Evolutionary conservation across 1,284 basidiomycete species (phyloP).

Genomic region (Puccinia novopanici): DNA sequence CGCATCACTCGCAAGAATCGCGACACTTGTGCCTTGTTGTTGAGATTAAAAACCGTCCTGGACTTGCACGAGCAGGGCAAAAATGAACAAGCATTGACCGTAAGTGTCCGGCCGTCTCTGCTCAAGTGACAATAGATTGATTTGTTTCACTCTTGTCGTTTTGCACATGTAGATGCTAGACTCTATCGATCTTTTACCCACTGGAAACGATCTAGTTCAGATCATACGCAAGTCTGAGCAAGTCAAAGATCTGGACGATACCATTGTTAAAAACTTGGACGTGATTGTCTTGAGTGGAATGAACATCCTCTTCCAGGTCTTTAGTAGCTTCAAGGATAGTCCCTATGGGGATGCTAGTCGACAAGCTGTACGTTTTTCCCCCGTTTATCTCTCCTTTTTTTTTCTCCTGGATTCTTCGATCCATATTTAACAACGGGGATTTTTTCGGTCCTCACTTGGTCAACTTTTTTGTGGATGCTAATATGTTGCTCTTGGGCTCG

Average conservation of each 20-base stretch:
- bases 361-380: too few relatives aligned
- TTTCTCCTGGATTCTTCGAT: too few relatives aligned
- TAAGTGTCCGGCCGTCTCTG: slow-evolving; percentile 61
- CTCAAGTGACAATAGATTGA: slow-evolving; percentile 21
- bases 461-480: too few relatives aligned
- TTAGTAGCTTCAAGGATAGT: too few relatives aligned
- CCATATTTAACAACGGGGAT: too few relatives aligned
- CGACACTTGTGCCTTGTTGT: too few relatives aligned
- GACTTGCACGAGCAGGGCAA: slow-evolving; percentile 73
- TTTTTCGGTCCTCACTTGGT: too few relatives aligned
- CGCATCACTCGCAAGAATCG: slow-evolving; percentile 77
- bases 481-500: too few relatives aligned
- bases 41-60: slow-evolving; percentile 78
- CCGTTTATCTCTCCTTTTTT: too few relatives aligned
- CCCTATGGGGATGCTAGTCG: too few relatives aligned
- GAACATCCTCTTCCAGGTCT: too few relatives aligned
- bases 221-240: slow-evolving; percentile 86
- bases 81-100: slow-evolving; percentile 77
- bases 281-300: slow-evolving; percentile 83
- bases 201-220: slow-evolving; percentile 79
- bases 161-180: slow-evolving; percentile 71
- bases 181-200: slow-evolving; percentile 81
- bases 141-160: neutral
- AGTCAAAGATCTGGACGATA: slow-evolving; percentile 81
- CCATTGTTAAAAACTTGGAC: slow-evolving; percentile 84